Percentiles rank a stretch among this genome's conserved stretches.
These are phyloP conservation scores for Plasmodium vivax DNA, from an alignment of 169 alveolate genomes.

Conservation along the genomic window DNA sequence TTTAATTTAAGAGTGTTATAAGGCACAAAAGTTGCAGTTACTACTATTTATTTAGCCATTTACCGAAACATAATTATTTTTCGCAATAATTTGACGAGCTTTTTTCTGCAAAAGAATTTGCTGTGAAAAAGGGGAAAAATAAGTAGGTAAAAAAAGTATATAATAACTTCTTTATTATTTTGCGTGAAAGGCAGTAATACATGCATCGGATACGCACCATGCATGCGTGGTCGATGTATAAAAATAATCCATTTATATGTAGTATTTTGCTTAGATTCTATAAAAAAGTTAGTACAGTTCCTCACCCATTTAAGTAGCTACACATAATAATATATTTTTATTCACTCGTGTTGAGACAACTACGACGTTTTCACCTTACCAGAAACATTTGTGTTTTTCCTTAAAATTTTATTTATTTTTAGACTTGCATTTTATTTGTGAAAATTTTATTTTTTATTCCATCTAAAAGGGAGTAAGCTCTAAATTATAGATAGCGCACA, in stretches of 20 bases:
- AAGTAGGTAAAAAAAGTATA: neutral
- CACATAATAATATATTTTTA: neutral
- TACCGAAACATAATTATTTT: neutral
- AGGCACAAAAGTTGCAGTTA: neutral
- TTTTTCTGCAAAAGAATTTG: neutral
- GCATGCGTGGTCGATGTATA: neutral
- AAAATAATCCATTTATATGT: neutral
- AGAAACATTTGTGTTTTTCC: neutral
- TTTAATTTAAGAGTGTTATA: neutral
- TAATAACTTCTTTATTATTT: neutral
- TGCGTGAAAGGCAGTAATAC: neutral
- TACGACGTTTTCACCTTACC: neutral
- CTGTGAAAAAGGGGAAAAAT: neutral
- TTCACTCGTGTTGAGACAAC: neutral
- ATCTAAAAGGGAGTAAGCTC: neutral
- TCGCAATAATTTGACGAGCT: neutral
- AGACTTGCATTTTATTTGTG: neutral
- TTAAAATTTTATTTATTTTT: neutral
- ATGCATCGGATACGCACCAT: neutral
- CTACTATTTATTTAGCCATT: neutral
- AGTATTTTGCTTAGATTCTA: neutral
- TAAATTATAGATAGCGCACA: neutral
- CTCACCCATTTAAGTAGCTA: neutral
- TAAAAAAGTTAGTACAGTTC: neutral
- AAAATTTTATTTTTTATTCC: neutral